Evolutionary conservation across 495 filamentous ascomycete genomes (phyloP), one percentile per base, ranked within the genome.

Genomic region (Pyronema omphalodes): DNA sequence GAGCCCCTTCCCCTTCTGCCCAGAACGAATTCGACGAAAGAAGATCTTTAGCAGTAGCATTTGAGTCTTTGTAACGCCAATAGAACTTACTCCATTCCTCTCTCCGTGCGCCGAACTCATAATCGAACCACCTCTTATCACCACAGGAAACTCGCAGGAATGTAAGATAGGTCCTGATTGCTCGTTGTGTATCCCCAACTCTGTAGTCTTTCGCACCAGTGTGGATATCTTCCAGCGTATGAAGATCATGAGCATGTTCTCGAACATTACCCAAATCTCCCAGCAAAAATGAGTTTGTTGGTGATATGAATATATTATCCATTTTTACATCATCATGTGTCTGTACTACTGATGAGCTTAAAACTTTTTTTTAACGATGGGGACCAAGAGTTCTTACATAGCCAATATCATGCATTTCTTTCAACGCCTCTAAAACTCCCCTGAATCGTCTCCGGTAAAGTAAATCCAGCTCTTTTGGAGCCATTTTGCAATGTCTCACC

Each of bases 301-400:
- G 17, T 7, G 41, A 19, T n/a, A 57, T 39, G 44, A 66, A 60
- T 34, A 67, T 54, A 47, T 66, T 66, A 48, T 58, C 56, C 19
- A 43, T 51, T 50, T 67, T 66, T 37, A 67, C 50, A 41, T 65
- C 65, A 50, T 64, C 61, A 44, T 67, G 65, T 49, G 58, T 61
- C 54, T 58, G 36, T 37, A n/a, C 7, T 6, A 12, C 11, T 17
- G 11, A 12, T 41, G 3, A 41, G 39, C 39, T 17, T 29, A 5
- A 29, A 29, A 41, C 19, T 47, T 14, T 47, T 18, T 47, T 4
- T 15, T 11, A n/a, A n/a, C n/a, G n/a, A n/a, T 47, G n/a, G 15
- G 14, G 29, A 35, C 7, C 11, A 53, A 15, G 11, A 11, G 2
- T 14, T 15, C n/a, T 19, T 53, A 44, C 37, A 49, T 51, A 55